Conservation (phyloP, 306 rosid genomes). For the Prunus padus region DNA sequence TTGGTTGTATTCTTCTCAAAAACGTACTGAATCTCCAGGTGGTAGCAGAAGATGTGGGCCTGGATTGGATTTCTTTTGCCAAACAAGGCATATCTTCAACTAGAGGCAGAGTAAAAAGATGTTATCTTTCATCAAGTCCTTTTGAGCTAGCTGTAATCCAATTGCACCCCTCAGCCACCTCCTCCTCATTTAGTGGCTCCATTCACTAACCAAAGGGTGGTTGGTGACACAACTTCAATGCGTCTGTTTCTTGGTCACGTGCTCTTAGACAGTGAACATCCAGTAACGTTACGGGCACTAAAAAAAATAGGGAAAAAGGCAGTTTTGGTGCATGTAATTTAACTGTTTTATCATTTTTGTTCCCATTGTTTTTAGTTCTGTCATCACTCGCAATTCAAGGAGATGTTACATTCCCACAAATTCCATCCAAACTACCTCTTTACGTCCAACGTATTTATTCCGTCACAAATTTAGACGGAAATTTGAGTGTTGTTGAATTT, state of each 20-base stretch:
- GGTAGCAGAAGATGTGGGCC: conserved; percentile 22
- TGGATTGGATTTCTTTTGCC: conserved; percentile 3
- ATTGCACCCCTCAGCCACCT: neutral
- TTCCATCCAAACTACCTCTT: no score
- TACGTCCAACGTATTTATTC: no score
- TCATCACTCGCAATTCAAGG: no score
- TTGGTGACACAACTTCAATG: conserved; percentile 7
- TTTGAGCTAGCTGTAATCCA: conserved; percentile 36
- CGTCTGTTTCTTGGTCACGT: neutral
- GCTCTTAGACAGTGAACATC: neutral
- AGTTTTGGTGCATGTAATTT: no score
- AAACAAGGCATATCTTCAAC: conserved; percentile 40
- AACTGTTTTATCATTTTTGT: no score
- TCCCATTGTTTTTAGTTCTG: no score
- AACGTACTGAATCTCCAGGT: neutral
- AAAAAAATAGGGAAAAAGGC: no score
- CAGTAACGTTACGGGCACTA: neutral
- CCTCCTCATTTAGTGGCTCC: neutral
- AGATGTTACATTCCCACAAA: no score
- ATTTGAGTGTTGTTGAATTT: no score
- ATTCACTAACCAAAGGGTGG: neutral
- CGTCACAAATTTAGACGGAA: no score
- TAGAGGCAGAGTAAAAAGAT: conserved; percentile 32
- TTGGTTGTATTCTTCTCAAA: neutral
- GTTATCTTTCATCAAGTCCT: conserved; percentile 10